Evolutionary conservation across 2,329 filamentous ascomycete genomes (phyloP).

Genomic region (Fusarium nematophilum): DNA sequence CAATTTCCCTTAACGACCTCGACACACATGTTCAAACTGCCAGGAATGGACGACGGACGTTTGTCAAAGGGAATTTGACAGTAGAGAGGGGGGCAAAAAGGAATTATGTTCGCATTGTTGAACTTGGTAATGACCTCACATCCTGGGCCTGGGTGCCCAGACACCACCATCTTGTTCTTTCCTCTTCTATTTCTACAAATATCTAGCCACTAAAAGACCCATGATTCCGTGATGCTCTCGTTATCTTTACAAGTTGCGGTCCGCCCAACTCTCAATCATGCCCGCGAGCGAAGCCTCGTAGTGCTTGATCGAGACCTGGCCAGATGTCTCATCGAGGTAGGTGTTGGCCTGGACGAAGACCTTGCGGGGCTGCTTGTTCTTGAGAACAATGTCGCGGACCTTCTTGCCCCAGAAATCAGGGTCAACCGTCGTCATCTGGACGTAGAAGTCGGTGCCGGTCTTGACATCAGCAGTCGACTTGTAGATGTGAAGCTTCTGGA

Average conservation of each 20-base stretch:
- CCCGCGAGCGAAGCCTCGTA: slow-evolving; percentile 86
- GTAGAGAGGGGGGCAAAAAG: slow-evolving; percentile 28
- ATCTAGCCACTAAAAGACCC: neutral
- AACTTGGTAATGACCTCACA: neutral
- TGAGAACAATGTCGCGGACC: slow-evolving; percentile 79
- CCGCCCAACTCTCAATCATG: slow-evolving; percentile 85
- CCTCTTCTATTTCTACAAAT: slow-evolving; percentile 33
- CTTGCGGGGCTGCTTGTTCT: slow-evolving; percentile 85
- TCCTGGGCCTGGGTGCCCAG: slow-evolving; percentile 1
- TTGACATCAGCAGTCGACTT: slow-evolving; percentile 89
- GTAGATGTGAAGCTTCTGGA: slow-evolving; percentile 93
- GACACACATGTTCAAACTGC: slow-evolving; percentile 17
- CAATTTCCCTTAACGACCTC: slow-evolving; percentile 5
- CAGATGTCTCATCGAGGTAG: slow-evolving; percentile 72
- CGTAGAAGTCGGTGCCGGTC: slow-evolving; percentile 82
- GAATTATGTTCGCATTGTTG: slow-evolving; percentile 20
- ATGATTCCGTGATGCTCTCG: slow-evolving; percentile 9
- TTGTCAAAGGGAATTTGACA: slow-evolving; percentile 18
- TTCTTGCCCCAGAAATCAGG: slow-evolving; percentile 84
- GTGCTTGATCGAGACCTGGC: slow-evolving; percentile 81
- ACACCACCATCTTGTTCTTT: slow-evolving; percentile 7
- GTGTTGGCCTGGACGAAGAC: slow-evolving; percentile 97
- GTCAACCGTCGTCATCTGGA: slow-evolving; percentile 84
- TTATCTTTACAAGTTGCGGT: slow-evolving; percentile 62
- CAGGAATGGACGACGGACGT: slow-evolving; percentile 34